Conservation (phyloP, 1,139 yeast species). For the Pneumocystis carinii region DNA sequence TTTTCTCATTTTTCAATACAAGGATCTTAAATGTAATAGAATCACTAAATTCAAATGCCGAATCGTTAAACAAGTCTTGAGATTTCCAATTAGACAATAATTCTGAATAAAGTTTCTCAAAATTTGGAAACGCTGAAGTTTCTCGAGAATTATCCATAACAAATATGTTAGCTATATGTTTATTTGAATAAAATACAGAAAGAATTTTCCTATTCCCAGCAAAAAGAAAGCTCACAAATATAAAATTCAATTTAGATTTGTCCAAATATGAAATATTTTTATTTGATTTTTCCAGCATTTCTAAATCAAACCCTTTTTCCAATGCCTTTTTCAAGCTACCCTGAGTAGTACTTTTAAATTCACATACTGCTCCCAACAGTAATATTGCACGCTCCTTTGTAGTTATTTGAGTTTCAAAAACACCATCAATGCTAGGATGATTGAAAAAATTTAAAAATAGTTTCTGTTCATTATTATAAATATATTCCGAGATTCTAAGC, state of each 20-base stretch:
- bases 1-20: constrained; percentile 22
- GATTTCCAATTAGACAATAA: constrained; percentile 7
- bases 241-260: constrained; percentile 42
- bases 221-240: constrained; percentile 57
- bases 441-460: constrained; percentile 53
- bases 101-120: constrained; percentile 44
- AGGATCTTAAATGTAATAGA: constrained; percentile 31
- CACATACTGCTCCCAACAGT: constrained; percentile 59
- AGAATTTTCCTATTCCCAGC: constrained; percentile 67
- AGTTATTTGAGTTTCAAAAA: constrained; percentile 62
- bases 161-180: constrained; percentile 34
- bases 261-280: constrained; percentile 38
- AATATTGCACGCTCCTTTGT: constrained; percentile 62
- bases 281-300: constrained; percentile 31
- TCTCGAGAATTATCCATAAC: constrained; percentile 52
- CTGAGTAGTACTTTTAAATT: constrained; percentile 50
- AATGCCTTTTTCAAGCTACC: constrained; percentile 83
- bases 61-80: constrained; percentile 18
- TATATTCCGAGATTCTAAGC: constrained; percentile 51
- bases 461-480: constrained; percentile 40
- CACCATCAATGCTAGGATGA: constrained; percentile 46
- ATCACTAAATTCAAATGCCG: constrained; percentile 37
- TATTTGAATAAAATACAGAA: constrained; percentile 54
- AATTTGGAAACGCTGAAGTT: constrained; percentile 52
- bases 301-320: constrained; percentile 64